Conservation (phyloP, 495 filamentous ascomycete species). For the Trichoderma gamsii region DNA sequence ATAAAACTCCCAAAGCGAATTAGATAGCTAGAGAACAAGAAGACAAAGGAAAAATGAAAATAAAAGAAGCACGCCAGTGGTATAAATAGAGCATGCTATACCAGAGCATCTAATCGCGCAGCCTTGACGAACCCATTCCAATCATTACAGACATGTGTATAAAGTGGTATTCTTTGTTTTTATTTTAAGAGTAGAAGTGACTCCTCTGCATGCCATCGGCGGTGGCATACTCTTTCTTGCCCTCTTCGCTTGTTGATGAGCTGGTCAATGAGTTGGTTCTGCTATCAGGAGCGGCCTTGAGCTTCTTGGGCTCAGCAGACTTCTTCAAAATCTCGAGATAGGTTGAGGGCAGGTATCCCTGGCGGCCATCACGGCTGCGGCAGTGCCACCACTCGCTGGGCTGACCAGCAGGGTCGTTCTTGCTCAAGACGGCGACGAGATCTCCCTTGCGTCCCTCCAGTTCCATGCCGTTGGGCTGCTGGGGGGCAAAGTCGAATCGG, state of each 20-base stretch:
- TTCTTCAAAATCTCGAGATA: slow-evolving; percentile 82
- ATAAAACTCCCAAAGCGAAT: not conserved
- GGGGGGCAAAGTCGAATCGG: slow-evolving; percentile 85
- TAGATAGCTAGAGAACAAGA: not conserved
- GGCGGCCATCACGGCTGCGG: slow-evolving; percentile 79
- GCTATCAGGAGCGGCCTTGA: slow-evolving; percentile 51
- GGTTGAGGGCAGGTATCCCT: slow-evolving; percentile 83
- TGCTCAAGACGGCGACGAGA: slow-evolving; percentile 87
- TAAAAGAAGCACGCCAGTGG: not conserved
- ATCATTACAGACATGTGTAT: not conserved
- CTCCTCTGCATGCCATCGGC: slow-evolving; percentile 17
- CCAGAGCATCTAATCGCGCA: slow-evolving; percentile 10
- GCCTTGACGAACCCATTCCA: not conserved
- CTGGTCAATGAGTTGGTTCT: slow-evolving; percentile 45
- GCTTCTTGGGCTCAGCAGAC: slow-evolving; percentile 39
- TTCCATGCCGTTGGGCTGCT: slow-evolving; percentile 66
- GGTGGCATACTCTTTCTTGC: slow-evolving; percentile 18
- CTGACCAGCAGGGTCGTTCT: slow-evolving; percentile 87
- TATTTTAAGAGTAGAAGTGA: slow-evolving; percentile 15
- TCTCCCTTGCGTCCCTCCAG: slow-evolving; percentile 92
- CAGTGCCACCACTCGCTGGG: slow-evolving; percentile 97
- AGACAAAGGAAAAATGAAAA: not conserved
- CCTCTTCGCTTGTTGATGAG: slow-evolving; percentile 22
- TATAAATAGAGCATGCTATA: not conserved
- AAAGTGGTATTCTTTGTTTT: not conserved